Evolutionary conservation across 1,284 basidiomycete species (phyloP).

Genomic region (Earliella scabrosa): DNA sequence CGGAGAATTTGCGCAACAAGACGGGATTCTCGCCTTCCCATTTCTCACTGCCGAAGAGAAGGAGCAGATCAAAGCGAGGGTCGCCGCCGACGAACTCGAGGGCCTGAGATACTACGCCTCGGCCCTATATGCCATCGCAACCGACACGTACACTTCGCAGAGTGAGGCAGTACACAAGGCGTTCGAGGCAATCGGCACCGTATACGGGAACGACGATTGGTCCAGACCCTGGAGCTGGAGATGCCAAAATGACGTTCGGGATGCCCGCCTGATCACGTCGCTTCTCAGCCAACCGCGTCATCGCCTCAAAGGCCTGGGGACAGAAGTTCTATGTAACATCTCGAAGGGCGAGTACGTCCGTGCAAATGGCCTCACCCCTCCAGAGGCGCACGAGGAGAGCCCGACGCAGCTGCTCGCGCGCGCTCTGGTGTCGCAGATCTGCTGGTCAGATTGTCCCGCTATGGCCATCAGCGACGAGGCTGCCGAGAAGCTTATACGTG

Average conservation of each 20-base stretch:
- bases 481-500: slow-evolving; percentile 5
- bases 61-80: neutral
- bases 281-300: neutral
- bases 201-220: too few species aligned
- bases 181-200: too few species aligned
- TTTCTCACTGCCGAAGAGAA: slow-evolving; percentile 14
- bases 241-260: too few species aligned
- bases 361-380: neutral
- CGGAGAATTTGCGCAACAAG: slow-evolving; percentile 1
- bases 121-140: too few species aligned
- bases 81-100: too few species aligned
- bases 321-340: slow-evolving; percentile 3
- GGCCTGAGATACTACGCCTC: too few species aligned
- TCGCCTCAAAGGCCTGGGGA: neutral
- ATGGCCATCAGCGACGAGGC: neutral
- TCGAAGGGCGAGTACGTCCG: slow-evolving; percentile 4
- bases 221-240: too few species aligned
- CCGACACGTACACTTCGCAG: too few species aligned
- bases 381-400: too few species aligned
- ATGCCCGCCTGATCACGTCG: too few species aligned
- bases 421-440: slow-evolving; percentile 20
- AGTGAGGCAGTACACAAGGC: too few species aligned
- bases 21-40: slow-evolving; percentile 8
- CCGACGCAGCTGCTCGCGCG: slow-evolving; percentile 3
- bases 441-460: slow-evolving; percentile 18